phyloP scores from a whole-genome alignment of 192 early-diverging fungal species.

The Coemansia biformis region DNA sequence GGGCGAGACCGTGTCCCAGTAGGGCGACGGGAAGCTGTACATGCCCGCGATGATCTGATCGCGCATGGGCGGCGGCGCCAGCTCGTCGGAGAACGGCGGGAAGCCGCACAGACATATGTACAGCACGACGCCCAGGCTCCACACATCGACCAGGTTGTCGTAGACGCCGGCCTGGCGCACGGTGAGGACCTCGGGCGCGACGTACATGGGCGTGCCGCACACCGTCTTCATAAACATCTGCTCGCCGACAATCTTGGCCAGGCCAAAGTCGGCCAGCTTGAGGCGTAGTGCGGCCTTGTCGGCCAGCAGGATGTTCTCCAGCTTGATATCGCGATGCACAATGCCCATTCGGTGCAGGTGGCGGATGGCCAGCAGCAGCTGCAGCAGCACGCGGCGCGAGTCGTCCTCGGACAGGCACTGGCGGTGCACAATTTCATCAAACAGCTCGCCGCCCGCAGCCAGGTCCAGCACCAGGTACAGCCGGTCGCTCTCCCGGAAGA shows the following conservation, averaged over 20 bases:
- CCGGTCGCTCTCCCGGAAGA: slow-evolving; percentile 45
- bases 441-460: slow-evolving; percentile 84
- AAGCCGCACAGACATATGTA: slow-evolving; percentile 88
- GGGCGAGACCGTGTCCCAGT: slow-evolving; percentile 71
- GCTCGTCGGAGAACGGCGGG: slow-evolving; percentile 73
- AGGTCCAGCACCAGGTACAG: slow-evolving; percentile 53
- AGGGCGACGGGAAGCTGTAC: slow-evolving; percentile 70
- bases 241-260: slow-evolving; percentile 76
- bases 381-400: slow-evolving; percentile 68
- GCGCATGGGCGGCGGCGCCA: slow-evolving; percentile 56
- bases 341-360: slow-evolving; percentile 64
- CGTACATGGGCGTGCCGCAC: slow-evolving; percentile 88
- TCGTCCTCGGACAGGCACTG: slow-evolving; percentile 72
- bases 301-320: slow-evolving; percentile 72
- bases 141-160: slow-evolving; percentile 82
- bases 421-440: slow-evolving; percentile 81
- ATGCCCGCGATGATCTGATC: slow-evolving; percentile 63
- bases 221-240: slow-evolving; percentile 73
- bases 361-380: slow-evolving; percentile 71
- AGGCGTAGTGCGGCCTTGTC: slow-evolving; percentile 55
- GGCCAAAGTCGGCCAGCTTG: slow-evolving; percentile 95
- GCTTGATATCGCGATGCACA: slow-evolving; percentile 76
- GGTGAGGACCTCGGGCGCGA: slow-evolving; percentile 85
- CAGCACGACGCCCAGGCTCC: slow-evolving; percentile 92
- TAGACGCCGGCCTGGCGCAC: slow-evolving; percentile 64